A percentile compares a stretch with the other conserved stretches of the same genome.
These are phyloP conservation scores for Pseudoneurospora amorphoporcata DNA, from an alignment of 495 filamentous ascomycete species.

Conservation along the genomic window DNA sequence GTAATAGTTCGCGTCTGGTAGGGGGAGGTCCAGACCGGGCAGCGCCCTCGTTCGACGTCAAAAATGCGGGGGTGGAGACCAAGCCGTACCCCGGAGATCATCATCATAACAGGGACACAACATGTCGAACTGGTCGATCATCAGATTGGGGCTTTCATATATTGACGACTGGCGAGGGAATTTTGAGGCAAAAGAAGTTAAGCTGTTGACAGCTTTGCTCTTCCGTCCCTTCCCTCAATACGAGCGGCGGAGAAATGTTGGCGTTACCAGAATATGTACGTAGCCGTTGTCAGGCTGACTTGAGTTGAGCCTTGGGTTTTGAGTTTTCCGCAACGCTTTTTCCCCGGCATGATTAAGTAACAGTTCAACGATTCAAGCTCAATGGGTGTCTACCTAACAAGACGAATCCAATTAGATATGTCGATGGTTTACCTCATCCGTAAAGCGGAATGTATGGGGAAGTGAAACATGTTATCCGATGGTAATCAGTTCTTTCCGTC, in stretches of 20 bases:
- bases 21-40: background rate
- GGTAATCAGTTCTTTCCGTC: background rate
- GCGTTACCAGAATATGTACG: background rate
- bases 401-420: background rate
- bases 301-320: background rate
- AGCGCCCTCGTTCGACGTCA: background rate
- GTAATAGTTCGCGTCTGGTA: background rate
- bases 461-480: background rate
- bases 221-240: background rate
- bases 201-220: background rate
- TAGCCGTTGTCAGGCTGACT: background rate
- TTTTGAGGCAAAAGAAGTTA: background rate
- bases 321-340: background rate
- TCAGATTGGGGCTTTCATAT: background rate
- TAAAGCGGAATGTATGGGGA: background rate
- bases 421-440: background rate
- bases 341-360: too few species aligned
- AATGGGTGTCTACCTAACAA: background rate
- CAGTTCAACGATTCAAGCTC: too few species aligned
- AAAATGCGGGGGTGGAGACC: background rate
- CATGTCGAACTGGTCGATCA: background rate
- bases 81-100: background rate
- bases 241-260: background rate
- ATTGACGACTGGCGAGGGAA: background rate
- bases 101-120: background rate